These are phyloP conservation scores for Leccinum fuscescens DNA, from an alignment of 1,284 basidiomycete genomes.

Conservation along the genomic window DNA sequence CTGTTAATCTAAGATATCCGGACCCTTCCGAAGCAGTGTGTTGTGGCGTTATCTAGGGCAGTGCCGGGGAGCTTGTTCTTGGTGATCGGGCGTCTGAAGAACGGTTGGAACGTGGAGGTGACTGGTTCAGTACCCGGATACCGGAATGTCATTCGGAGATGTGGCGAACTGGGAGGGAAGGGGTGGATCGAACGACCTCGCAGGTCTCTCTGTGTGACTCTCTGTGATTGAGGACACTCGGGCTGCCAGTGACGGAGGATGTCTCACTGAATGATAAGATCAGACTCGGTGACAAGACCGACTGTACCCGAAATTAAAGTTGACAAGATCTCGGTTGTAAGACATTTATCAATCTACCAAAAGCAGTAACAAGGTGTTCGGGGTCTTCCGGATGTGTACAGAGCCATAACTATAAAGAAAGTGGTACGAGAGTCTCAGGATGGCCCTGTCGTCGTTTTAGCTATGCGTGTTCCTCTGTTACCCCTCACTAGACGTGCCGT, in stretches of 20 bases:
- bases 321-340: neutral
- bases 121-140: neutral
- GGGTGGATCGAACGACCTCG: neutral
- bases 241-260: neutral
- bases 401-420: neutral
- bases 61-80: neutral
- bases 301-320: neutral
- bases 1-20: neutral
- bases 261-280: conserved; percentile 2
- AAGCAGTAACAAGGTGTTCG: conserved; percentile 15
- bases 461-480: conserved; percentile 56
- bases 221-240: neutral
- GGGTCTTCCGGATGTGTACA: conserved; percentile 15
- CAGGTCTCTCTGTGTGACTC: neutral
- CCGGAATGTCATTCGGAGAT: neutral
- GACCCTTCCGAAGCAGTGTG: neutral
- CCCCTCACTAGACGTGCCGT: conserved; percentile 65
- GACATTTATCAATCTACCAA: neutral
- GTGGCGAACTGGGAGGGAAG: neutral
- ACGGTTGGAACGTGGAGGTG: neutral
- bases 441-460: neutral
- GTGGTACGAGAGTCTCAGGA: conserved; percentile 28
- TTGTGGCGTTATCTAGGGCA: neutral
- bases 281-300: neutral
- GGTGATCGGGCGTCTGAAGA: neutral